Base-by-base conservation (phyloP, 2,329 filamentous ascomycete genomes). In the Neofusicoccum umdonicola region DNA sequence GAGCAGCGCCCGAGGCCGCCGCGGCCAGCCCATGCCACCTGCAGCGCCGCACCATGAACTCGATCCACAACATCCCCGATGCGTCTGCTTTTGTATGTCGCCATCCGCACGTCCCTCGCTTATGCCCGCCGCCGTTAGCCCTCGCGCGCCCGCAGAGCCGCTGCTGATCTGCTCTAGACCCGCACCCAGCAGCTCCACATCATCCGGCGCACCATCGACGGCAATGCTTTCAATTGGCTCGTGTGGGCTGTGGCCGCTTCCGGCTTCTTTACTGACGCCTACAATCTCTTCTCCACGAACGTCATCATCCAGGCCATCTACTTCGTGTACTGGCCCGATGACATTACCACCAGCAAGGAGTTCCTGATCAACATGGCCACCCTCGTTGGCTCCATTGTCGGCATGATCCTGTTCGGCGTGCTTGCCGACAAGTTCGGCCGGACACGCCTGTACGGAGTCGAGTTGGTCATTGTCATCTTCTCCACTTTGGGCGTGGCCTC, bases 391-490 rank as follows among this genome's bases (percentile, higher is more conserved):
- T 78, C 76, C 9, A 77, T 78, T 68, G 48, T 78, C 11, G 77
- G 77, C 7, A 73, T 77, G 52, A 58, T 79, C 12, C 68, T 74
- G 4, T 79, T 80, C 65, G 77, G 78, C 17, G 69, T 76, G 48
- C 72, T 75, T 15, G 77, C 76, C 12, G 78, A 80, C 64, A 47
- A 71, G 7, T 69, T 76, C 22, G 76, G 77, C n/a, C 66, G 77
- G 64, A 69, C 75, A 31, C 75, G 77, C 37, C 76, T 79, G 68
- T 80, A 80, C 58, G 77, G 78, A 3, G 68, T 78, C 15, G 78
- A 79, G 56, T 66, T 79, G 2, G 72, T 79, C 5, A 78, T 80
- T 35, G 73, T 79, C 27, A 78, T 80, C 35, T 71, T 78, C 41
- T 75, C 73, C 19, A 78, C 76, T 2, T 73, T 79, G 66, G 70